phyloP scores from a whole-genome alignment of 345 rosid genomes.

The Citrus sp. region DNA sequence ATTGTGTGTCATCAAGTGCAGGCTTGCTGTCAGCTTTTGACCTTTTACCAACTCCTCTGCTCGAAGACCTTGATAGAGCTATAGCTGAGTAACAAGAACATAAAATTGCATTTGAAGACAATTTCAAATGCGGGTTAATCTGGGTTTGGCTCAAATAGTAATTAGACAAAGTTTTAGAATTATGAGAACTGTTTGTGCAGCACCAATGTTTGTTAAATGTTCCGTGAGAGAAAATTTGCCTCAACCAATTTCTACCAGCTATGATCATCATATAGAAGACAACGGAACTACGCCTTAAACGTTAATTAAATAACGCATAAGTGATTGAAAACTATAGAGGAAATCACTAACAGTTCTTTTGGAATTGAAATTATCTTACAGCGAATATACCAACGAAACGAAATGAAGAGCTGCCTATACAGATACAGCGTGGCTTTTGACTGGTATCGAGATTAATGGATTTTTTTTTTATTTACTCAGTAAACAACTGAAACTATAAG shows the following conservation, averaged over 20 bases:
- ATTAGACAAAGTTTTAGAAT: background rate
- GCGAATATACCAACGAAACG: background rate
- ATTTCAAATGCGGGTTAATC: background rate
- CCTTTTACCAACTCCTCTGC: conserved; percentile 63
- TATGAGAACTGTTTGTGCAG: background rate
- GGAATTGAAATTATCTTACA: background rate
- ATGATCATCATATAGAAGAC: background rate
- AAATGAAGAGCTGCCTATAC: background rate
- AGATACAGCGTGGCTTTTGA: background rate
- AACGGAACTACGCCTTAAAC: background rate
- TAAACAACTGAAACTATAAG: no score
- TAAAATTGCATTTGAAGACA: background rate
- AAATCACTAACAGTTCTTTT: background rate
- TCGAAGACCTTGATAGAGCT: conserved; percentile 48
- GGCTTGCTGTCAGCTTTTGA: conserved; percentile 43
- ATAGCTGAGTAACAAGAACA: conserved; percentile 44
- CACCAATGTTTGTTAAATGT: background rate
- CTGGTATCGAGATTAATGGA: no score
- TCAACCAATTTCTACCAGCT: background rate
- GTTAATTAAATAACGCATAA: background rate
- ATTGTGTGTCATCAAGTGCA: conserved; percentile 48
- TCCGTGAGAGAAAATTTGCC: background rate
- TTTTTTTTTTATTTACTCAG: no score
- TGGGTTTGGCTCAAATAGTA: background rate
- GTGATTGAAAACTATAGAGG: background rate